These are phyloP conservation scores for Coprinopsis cinerea DNA, from an alignment of 768 basidiomycete genomes.

Conservation along the genomic window DNA sequence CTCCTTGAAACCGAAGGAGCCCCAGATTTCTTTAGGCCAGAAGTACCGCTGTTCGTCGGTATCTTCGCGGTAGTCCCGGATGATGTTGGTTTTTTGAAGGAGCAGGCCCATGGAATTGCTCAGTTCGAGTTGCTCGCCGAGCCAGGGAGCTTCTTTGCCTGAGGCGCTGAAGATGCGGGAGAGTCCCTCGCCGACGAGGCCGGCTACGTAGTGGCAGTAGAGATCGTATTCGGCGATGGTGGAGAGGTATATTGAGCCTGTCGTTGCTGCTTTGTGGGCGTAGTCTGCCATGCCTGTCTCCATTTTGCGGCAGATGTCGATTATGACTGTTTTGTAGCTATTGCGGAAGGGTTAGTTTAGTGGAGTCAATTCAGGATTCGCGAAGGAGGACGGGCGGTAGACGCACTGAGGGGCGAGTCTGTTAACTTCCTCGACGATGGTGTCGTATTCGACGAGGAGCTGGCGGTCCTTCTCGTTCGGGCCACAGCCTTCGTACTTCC, in stretches of 20 bases:
- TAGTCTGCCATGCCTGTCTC: constrained; percentile 94
- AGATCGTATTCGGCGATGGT: constrained; percentile 87
- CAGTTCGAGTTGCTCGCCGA: constrained; percentile 78
- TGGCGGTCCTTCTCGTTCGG: constrained; percentile 85
- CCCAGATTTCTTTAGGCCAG: constrained; percentile 96
- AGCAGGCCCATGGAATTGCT: constrained; percentile 94
- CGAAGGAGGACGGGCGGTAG: constrained; percentile 6
- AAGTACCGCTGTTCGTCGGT: constrained; percentile 78
- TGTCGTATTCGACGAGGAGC: constrained; percentile 78
- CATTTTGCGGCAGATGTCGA: constrained; percentile 85
- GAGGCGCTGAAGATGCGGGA: constrained; percentile 85
- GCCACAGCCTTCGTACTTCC: constrained; percentile 78
- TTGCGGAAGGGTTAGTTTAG: too few species aligned
- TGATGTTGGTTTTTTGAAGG: constrained; percentile 97
- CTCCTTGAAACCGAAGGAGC: constrained; percentile 64
- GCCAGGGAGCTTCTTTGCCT: constrained; percentile 68
- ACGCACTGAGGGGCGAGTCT: constrained; percentile 57
- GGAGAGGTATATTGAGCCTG: constrained; percentile 63
- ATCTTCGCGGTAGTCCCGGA: constrained; percentile 93
- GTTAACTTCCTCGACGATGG: constrained; percentile 75
- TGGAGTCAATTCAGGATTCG: constrained; percentile 7
- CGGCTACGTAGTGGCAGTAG: constrained; percentile 98
- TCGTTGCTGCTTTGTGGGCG: constrained; percentile 72
- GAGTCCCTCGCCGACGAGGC: constrained; percentile 93
- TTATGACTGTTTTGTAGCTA: constrained; percentile 74